phyloP scores from a whole-genome alignment of 345 rosid species.

The Acer negundo region DNA sequence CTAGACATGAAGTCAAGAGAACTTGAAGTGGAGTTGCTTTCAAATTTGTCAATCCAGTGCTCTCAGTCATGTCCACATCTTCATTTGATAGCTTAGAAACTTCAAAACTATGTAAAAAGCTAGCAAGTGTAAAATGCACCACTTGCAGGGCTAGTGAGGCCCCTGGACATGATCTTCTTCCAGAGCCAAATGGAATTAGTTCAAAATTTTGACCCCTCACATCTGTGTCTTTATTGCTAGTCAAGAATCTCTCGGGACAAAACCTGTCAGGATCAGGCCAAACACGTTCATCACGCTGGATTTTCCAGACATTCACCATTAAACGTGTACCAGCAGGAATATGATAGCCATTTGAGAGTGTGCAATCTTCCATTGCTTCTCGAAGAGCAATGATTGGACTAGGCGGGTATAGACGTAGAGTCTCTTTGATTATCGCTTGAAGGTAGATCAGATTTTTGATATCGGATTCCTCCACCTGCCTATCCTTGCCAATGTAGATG shows the following conservation, averaged over 20 bases:
- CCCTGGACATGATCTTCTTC: constrained; percentile 45
- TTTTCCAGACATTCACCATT: constrained; percentile 28
- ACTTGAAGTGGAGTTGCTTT: constrained; percentile 48
- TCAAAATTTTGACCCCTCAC: constrained; percentile 38
- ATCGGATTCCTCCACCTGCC: constrained; percentile 24
- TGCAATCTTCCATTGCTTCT: constrained; percentile 22
- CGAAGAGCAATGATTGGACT: constrained; percentile 27
- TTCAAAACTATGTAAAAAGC: constrained; percentile 42
- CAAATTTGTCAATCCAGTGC: constrained; percentile 29
- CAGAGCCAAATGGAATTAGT: constrained; percentile 37
- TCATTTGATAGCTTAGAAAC: constrained; percentile 21
- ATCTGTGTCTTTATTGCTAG: constrained; percentile 20
- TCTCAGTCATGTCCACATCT: constrained; percentile 39
- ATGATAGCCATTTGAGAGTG: constrained; percentile 11
- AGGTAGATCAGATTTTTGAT: constrained; percentile 3
- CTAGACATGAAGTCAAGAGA: constrained; percentile 32
- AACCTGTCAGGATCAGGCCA: constrained; percentile 33
- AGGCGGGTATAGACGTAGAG: constrained; percentile 40
- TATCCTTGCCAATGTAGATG: constrained; percentile 10
- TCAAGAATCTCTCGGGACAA: constrained; percentile 39
- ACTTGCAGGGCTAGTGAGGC: constrained; percentile 29
- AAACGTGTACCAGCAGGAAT: constrained; percentile 32
- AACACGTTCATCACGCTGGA: constrained; percentile 24
- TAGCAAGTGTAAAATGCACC: constrained; percentile 40
- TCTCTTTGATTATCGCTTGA: constrained; percentile 40